Conservation (phyloP, 257 asterid genomes). For the Paraleonurus japonicus region DNA sequence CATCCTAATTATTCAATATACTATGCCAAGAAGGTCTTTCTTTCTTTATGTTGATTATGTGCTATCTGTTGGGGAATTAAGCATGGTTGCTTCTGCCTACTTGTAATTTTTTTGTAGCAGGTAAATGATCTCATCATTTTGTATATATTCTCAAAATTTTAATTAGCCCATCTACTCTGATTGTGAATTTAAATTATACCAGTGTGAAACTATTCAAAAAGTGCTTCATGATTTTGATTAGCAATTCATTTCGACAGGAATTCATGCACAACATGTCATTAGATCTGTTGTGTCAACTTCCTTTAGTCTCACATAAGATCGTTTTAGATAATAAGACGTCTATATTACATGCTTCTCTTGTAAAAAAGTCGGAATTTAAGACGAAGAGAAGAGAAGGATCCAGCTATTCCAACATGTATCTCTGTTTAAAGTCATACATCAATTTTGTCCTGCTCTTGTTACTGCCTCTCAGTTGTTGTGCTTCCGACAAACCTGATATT, state of each 20-base stretch:
- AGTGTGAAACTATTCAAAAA: no score
- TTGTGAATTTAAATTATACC: no score
- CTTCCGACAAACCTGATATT: slow-evolving; percentile 50
- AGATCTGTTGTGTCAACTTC: no score
- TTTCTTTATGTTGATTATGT: background rate
- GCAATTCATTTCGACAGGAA: background rate
- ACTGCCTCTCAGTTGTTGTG: slow-evolving; percentile 35
- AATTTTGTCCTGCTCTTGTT: slow-evolving; percentile 39
- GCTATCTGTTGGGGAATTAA: background rate
- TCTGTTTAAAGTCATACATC: slow-evolving; percentile 30
- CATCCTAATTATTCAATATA: slow-evolving; percentile 21
- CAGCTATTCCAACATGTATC: background rate
- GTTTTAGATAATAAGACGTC: no score
- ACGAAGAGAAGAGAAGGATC: background rate
- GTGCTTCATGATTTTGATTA: background rate
- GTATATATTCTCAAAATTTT: background rate
- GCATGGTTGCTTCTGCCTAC: background rate
- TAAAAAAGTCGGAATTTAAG: no score
- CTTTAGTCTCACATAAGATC: no score
- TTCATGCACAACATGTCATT: no score
- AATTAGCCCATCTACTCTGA: background rate
- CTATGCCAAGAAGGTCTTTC: slow-evolving; percentile 17
- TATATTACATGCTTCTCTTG: no score
- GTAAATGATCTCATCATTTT: background rate
- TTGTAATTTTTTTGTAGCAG: background rate